Evolutionary conservation across 345 rosid species (phyloP), one percentile per base, ranked within the genome.

Genomic region (Diplotaxis tenuifolia): DNA sequence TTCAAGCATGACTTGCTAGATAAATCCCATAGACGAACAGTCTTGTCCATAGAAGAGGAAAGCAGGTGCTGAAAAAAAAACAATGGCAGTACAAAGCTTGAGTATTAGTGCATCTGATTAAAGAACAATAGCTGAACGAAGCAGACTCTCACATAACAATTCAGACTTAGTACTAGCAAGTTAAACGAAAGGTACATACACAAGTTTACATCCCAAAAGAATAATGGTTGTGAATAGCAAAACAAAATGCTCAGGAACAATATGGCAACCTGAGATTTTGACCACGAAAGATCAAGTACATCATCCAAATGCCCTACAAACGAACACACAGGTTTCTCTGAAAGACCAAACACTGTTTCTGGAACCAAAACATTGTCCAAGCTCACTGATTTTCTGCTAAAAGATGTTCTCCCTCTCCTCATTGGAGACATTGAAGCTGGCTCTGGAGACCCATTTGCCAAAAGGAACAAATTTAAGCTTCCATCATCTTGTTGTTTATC

Each of bases 41-140:
- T 91, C 83, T 94, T 94, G 85, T 94, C 98, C 97, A 91, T 91
- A 20, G 98, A 94, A 62, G 98, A 91, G 57, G 98, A 94, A 60
- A 94, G 96, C 80, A 94, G 85, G 68, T 81, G 88, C 98, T 94
- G 90, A 23, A 70, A 75, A 60, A 58, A 31, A 62, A 67, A 66
- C 27, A 50, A 52, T 12, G 67, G 25, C 19, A 65, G 16, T 25
- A 19, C 72, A 31, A 60, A 56, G 16, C 61, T 63, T 56, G 32
- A 63, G 54, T 62, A 23, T 20, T 68, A 1, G 38, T 52, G 9
- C 15, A 8, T 67, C 47, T 22, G 20, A 31, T 56, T 6, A 16
- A 50, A 8, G 42, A 75, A 67, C 31, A 18, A 38, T 28, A 47
- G 27, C 64, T 38, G 25, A 68, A 14, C 15, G 1, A 75, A 22